A percentile compares a stretch with the other conserved stretches of the same genome.
phyloP scores from a whole-genome alignment of 1,284 basidiomycete genomes.

The Malassezia pachydermatis region DNA sequence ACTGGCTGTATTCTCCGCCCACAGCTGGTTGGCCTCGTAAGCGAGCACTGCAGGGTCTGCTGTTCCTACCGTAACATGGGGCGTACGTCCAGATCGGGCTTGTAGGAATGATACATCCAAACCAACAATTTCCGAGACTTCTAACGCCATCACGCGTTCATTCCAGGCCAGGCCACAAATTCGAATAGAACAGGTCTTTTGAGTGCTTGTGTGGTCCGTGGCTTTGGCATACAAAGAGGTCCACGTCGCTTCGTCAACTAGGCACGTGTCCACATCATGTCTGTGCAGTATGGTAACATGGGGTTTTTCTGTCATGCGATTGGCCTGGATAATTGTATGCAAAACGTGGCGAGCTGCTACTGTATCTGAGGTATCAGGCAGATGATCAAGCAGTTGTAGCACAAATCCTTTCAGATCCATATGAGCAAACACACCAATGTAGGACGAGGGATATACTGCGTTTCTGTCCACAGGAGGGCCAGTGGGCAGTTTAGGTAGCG shows the following conservation, averaged over 20 bases:
- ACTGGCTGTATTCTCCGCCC: not conserved
- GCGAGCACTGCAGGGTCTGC: slow-evolving; percentile 54
- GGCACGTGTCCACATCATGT: slow-evolving; percentile 3
- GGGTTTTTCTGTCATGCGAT: slow-evolving; percentile 57
- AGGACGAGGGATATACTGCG: slow-evolving; percentile 17
- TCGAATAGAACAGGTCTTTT: slow-evolving; percentile 6
- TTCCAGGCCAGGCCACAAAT: slow-evolving; percentile 60
- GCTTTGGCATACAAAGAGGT: slow-evolving; percentile 29
- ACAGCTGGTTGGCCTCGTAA: slow-evolving; percentile 58
- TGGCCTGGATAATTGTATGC: slow-evolving; percentile 32
- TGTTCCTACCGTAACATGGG: slow-evolving; percentile 83
- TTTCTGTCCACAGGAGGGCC: slow-evolving; percentile 1
- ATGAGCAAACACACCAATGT: slow-evolving; percentile 34
- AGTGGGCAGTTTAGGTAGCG: slow-evolving; percentile 16
- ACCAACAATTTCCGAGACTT: not conserved
- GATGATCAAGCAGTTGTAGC: slow-evolving; percentile 7
- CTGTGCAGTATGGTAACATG: slow-evolving; percentile 78
- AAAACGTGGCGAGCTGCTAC: slow-evolving; percentile 14
- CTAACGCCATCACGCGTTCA: slow-evolving; percentile 62
- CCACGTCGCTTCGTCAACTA: slow-evolving; percentile 20
- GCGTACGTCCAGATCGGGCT: too few species aligned
- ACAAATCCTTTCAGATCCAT: slow-evolving; percentile 15
- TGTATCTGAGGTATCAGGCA: not conserved
- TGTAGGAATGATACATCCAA: too few species aligned
- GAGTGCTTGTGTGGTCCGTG: slow-evolving; percentile 51